Base-by-base conservation (phyloP, 352 stramenopile genomes). In the Pythium oligandrum region DNA sequence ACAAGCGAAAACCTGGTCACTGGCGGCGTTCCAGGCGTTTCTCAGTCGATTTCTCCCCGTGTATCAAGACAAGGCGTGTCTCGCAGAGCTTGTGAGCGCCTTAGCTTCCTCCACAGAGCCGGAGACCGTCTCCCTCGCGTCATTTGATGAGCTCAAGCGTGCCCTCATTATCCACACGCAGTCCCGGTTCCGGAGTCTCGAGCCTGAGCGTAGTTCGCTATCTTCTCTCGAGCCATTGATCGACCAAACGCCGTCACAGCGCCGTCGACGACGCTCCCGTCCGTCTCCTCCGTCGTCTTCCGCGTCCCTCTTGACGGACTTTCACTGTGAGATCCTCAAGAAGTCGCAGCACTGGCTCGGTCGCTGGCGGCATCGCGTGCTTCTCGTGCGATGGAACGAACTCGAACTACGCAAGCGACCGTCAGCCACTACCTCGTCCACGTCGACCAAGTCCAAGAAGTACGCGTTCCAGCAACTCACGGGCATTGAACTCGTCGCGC, bases 341-440 rank as follows among this genome's bases (percentile, higher is more conserved):
- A 88, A 86, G 35, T 84, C 70, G 36, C 71, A 81, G 26, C 80
- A 73, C 52, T 90, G 78, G 78, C 62, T 88, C 32, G 75, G 72
- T 26, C 65, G 78, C 3, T 85, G 79, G 76, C 70, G 75, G 17
- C 63, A 66, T 8, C 64, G 74, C 0, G 66, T 73, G 6, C 33
- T 87, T 40, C 53, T 75, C 11, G 51, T 89, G 4, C 71, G 72
- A 9, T 87, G 74, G 70, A 67, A 71, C 32, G 59, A 74, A 30
- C 53, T 89, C 38, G 72, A 89, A 55, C 75, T 89, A 49, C 62
- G 68, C 53, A 84, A 75, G 38, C 26, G 1, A 12, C 11, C 45
- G 9, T 12, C 26, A 12, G 33, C 33, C 1, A 48, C 44, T 1
- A 48, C 37, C 31, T 40, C 52, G 8, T 48, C 57, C 8, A 54